Evolutionary conservation across 1,139 yeast species (phyloP), one percentile per base, ranked within the genome.

Genomic region (Suhomyces anneliseae): DNA sequence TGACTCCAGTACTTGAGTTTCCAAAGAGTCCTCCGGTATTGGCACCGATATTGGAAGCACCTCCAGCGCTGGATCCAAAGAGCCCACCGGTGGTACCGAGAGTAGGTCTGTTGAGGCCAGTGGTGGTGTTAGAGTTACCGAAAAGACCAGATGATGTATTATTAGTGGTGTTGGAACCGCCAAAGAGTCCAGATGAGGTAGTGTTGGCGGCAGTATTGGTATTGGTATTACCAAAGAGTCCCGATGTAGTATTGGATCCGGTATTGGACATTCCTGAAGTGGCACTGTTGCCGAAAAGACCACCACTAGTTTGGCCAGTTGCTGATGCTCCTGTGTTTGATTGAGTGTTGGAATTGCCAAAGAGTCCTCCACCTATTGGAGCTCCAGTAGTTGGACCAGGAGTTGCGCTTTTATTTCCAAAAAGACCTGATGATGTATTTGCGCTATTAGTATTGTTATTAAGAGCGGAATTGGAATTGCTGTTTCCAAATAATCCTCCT

Each of bases 101-200:
- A 15, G 31, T 19, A 32, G 34, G 38, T 15, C 12, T 33, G 36
- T 9, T 34, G 42, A 19, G 29, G 34, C 19, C 27, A 14, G 15
- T 10, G 29, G 15, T 10, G 29, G 31, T 12, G 15, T 7, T 33
- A 27, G 40, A 37, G 14, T 32, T 46, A 7, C 59, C 56, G 40
- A 52, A 54, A 15, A 55, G 45, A 1, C 56, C 56, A 19, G 24
- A 19, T 7, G 57, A 55, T 8, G 37, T 12, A 10, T 34, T 12
- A 6, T 42, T 42, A 43, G 38, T n/a, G 7, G 42, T 29, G 36
- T 36, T 43, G 35, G 54, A 42, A 39, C 48, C 51, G 3, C 60
- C 69, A 51, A 66, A 65, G 14, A 65, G 46, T 7, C 63, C 60
- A 19, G 43, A 40, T 19, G 34, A 19, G 24, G 24, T 19, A 6